These are phyloP conservation scores for Micractinium conductrix DNA, from an alignment of 139 green algal species.

Conservation along the genomic window DNA sequence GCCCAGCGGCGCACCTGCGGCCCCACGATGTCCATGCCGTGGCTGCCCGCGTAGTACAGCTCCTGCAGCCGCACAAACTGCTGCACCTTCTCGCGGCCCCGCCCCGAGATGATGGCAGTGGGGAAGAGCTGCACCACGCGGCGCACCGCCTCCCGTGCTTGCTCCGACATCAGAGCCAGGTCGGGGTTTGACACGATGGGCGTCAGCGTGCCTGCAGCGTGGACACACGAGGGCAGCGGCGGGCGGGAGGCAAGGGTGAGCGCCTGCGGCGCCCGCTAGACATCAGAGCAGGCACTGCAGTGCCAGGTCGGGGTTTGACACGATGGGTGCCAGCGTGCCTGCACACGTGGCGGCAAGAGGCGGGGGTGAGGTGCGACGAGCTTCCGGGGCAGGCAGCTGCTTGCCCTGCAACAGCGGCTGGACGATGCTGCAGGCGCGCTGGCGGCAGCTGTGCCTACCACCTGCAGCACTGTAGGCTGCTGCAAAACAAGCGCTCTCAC, in stretches of 20 bases:
- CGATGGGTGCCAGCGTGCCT: no score
- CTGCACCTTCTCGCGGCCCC: slow-evolving; percentile 91
- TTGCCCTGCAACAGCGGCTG: no score
- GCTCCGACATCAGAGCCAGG: slow-evolving; percentile 82
- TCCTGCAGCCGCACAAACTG: slow-evolving; percentile 93
- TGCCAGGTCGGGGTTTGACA: no score
- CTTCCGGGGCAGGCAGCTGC: no score
- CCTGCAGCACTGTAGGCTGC: no score
- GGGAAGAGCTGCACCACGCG: slow-evolving; percentile 86
- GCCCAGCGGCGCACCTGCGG: no score
- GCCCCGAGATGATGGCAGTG: slow-evolving; percentile 94
- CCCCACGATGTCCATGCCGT: slow-evolving; percentile 96
- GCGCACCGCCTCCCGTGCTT: slow-evolving; percentile 83
- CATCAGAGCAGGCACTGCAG: not conserved
- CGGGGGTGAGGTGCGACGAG: no score
- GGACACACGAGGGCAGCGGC: not conserved
- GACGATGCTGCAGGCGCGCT: no score
- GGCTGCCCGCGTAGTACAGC: slow-evolving; percentile 97
- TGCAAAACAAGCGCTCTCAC: no score
- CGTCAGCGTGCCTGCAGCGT: slow-evolving; percentile 89
- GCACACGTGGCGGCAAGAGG: no score
- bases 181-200: slow-evolving; percentile 97
- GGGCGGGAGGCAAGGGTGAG: not conserved
- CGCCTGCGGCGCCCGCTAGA: no score
- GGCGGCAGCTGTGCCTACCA: no score